Base-by-base conservation (phyloP, 2,329 filamentous ascomycete species). In the Aspergillus sp. region DNA sequence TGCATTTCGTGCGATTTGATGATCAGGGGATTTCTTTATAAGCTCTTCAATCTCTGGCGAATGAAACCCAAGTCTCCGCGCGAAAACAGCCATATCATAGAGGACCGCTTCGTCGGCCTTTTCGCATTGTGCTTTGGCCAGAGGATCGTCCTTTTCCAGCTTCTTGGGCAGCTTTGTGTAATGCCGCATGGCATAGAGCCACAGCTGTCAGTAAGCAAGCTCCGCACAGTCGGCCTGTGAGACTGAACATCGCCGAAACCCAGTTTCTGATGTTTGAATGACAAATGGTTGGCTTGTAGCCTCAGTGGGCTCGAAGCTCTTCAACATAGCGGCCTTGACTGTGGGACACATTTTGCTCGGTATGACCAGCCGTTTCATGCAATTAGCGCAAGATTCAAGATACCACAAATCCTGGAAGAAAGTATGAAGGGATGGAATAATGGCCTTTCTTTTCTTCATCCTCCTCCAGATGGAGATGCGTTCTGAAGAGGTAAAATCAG, bases 371-470 rank as follows among this genome's bases (percentile, higher is more conserved):
- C 36, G 36, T 44, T 50, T 53, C 1, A 53, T 39, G 33, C 40
- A 52, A 34, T 53, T 48, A 4, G 42, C 41, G n/a, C 36, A 53
- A 9, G 42, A 48, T 35, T 53, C 49, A 9, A 52, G 44, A n/a
- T 50, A 54, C 46, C 38, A 46, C 3, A 54, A 39, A 46, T 54
- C 42, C 44, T 53, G 42, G 39, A 51, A 53, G 29, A 53, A 53
- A 2, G 46, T 50, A 43, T 48, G 42, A 0, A 54, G 48, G 43
- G 50, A 54, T 26, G 30, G 52, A 38, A 54, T 50, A 4, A 49
- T 35, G 3, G 39, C 42, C 7, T 47, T 27, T 2, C 10, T 41
- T 10, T 40, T 47, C 29, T 47, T 47, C 29, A 52, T 27, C 33
- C 27, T 29, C 30, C 41, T 43, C 39, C 36, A 52, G 29, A 52